phyloP scores from a whole-genome alignment of 805 yeast species.

The Candida insectalens region DNA sequence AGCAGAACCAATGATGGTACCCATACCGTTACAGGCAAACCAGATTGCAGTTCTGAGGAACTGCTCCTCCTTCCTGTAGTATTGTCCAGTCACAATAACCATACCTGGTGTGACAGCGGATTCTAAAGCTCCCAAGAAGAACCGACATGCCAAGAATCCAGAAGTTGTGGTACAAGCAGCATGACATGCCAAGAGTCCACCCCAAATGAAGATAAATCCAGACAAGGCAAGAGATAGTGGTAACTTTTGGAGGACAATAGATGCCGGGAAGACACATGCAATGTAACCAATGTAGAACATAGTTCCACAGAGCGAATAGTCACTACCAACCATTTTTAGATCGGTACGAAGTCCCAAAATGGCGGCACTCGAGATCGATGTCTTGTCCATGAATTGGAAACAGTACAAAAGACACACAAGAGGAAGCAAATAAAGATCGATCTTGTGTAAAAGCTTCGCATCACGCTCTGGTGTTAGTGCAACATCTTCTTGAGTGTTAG shows the following conservation, averaged over 20 bases:
- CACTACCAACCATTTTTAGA: constrained; percentile 19
- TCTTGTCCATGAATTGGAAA: constrained; percentile 53
- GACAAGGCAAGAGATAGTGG: constrained; percentile 30
- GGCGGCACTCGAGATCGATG: constrained; percentile 43
- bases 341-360: constrained; percentile 14
- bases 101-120: constrained; percentile 26
- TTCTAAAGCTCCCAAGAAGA: constrained; percentile 38
- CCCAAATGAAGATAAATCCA: constrained; percentile 30
- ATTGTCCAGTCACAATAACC: constrained; percentile 22
- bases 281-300: constrained; percentile 31
- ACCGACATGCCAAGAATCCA: constrained; percentile 37
- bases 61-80: constrained; percentile 26
- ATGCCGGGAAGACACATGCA: constrained; percentile 44
- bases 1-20: constrained; percentile 22
- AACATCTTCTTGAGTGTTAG: constrained; percentile 12
- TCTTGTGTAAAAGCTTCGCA: constrained; percentile 24
- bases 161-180: constrained; percentile 36
- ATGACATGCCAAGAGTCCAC: constrained; percentile 34
- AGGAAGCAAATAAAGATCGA: constrained; percentile 22
- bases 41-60: constrained; percentile 22
- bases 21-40: constrained; percentile 22
- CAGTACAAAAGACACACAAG: constrained; percentile 37
- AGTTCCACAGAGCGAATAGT: constrained; percentile 21
- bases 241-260: constrained; percentile 36
- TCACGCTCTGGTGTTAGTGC: constrained; percentile 1